Conservation (phyloP, 768 basidiomycete species). For the Termitomyces sp. region DNA sequence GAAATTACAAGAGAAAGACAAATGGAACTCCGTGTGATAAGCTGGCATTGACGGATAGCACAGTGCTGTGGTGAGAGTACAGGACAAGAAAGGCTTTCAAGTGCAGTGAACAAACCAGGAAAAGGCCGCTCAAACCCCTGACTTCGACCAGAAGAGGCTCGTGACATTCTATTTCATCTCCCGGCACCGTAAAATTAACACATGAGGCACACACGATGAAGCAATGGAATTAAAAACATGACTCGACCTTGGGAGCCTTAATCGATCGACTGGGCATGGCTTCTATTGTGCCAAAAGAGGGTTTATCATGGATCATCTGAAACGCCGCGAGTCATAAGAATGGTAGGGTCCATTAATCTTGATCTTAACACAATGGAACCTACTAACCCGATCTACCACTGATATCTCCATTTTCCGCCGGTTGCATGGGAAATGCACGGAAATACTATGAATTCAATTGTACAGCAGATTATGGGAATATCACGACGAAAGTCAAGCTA, state of each 20-base stretch:
- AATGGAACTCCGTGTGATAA: background rate
- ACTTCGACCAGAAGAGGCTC: background rate
- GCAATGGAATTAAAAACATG: background rate
- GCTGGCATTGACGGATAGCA: background rate
- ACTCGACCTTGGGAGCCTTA: background rate
- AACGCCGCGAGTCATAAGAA: too few species aligned
- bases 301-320: too few species aligned
- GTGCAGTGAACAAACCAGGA: background rate
- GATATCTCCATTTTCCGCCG: too few species aligned
- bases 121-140: background rate
- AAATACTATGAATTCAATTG: too few species aligned
- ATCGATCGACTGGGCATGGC: background rate
- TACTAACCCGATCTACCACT: too few species aligned
- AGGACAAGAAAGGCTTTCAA: background rate
- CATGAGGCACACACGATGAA: background rate
- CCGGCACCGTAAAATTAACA: background rate
- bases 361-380: too few species aligned
- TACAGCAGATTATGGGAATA: too few species aligned
- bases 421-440: too few species aligned
- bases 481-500: too few species aligned
- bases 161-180: background rate
- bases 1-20: background rate
- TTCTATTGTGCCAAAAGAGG: background rate
- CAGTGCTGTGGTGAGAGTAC: background rate
- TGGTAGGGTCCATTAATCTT: too few species aligned